Evolutionary conservation across 768 basidiomycete species (phyloP), one percentile per base, ranked within the genome.

Genomic region (Lactarius sp.): DNA sequence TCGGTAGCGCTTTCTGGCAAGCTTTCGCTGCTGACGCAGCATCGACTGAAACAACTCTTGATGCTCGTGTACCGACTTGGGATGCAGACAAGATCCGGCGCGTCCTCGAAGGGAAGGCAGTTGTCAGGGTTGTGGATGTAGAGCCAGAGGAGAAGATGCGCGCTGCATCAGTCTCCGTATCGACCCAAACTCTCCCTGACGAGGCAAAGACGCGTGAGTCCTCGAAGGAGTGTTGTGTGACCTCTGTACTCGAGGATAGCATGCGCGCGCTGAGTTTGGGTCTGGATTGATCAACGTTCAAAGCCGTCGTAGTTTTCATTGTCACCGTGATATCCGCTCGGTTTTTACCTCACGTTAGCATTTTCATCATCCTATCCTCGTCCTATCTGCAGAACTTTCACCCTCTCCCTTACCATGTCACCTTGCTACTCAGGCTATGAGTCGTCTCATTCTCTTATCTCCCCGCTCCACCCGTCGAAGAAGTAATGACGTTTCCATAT

Each of bases 1-100:
- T 94, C 34, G 85, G 88, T 4, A 72, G 77, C n/a, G 90, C 92
- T 52, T 94, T 94, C 77, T 90, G 90, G 87, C 90, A 93, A 66
- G 93, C 93, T n/a, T 94, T 94, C 75, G 80, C 86, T n/a, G 86
- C 85, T 3, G 69, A 69, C 14, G 69, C 75, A 2, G 14, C 56
- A 47, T 36, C 44, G 31, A 53, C n/a, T 71, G 10, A 61, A 68
- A 0, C 63, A 72, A 33, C 70, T 75, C 55, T 66, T 14, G 50
- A 54, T 41, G 55, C 31, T 46, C 31, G 39, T 50, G 46, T 47
- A 49, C 57, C 60, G 18, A 27, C 65, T 64, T 69, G 55, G 83
- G 90, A 93, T 70, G 80, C 83, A 63, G 90, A 92, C 62, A 94
- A 93, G 74, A 90, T 93, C 1, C 77, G 85, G 70, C 84, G 80